phyloP scores from a whole-genome alignment of 768 basidiomycete genomes.

The Baorangia bicolor region DNA sequence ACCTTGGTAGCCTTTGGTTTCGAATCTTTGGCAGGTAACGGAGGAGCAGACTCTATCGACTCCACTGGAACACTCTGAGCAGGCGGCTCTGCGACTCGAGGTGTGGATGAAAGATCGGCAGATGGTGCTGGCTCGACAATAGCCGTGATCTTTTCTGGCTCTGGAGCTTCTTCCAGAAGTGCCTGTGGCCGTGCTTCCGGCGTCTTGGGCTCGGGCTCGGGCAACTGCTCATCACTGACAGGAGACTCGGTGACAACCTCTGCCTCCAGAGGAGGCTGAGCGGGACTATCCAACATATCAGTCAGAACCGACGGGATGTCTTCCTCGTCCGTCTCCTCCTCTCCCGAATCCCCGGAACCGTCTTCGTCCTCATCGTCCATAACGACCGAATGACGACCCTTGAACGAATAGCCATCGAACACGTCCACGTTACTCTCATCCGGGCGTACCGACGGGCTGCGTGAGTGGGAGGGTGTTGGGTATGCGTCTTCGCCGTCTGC shows the following conservation, averaged over 20 bases:
- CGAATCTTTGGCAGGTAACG: constrained; percentile 32
- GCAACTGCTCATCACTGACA: constrained; percentile 30
- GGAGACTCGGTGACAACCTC: constrained; percentile 37
- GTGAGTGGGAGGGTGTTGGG: constrained; percentile 77
- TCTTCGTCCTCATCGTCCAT: constrained; percentile 66
- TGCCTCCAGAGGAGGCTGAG: constrained; percentile 28
- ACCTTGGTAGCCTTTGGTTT: constrained; percentile 29
- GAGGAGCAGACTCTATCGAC: constrained; percentile 25
- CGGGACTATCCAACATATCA: constrained; percentile 19
- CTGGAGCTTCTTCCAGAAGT: constrained; percentile 30
- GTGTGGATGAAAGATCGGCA: constrained; percentile 15
- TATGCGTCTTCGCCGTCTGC: constrained; percentile 75
- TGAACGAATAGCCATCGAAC: constrained; percentile 94
- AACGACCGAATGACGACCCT: constrained; percentile 78
- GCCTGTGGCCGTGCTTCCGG: constrained; percentile 60
- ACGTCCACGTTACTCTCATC: constrained; percentile 60
- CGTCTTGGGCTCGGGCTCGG: constrained; percentile 68
- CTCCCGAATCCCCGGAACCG: constrained; percentile 33
- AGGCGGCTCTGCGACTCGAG: constrained; percentile 13
- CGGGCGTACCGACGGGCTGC: constrained; percentile 66
- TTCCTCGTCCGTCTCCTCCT: constrained; percentile 38
- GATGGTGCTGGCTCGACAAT: constrained; percentile 17
- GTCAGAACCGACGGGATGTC: constrained; percentile 32
- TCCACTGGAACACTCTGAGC: constrained; percentile 3
- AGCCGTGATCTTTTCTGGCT: constrained; percentile 11